phyloP scores from a whole-genome alignment of 2,329 filamentous ascomycete species.

The Zymoseptoria pseudotritici region DNA sequence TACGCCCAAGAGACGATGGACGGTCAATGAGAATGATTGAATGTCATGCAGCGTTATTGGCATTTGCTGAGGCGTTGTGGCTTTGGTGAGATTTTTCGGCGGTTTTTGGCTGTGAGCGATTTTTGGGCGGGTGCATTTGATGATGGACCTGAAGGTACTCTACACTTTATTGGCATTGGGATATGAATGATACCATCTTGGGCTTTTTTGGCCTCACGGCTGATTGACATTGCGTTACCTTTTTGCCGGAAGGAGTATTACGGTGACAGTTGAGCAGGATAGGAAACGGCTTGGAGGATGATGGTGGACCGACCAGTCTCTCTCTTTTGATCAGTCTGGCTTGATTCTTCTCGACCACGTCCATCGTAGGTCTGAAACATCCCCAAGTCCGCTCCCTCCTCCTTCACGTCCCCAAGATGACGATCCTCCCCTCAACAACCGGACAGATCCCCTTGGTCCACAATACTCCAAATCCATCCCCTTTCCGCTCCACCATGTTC shows the following conservation, averaged over 20 bases:
- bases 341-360: background rate
- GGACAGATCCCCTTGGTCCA: conserved; percentile 81
- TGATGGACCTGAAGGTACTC: background rate
- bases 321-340: background rate
- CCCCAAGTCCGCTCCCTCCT: background rate
- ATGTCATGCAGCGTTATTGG: background rate
- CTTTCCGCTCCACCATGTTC: conserved; percentile 46
- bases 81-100: background rate
- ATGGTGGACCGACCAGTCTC: too few relatives aligned
- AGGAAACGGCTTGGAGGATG: too few relatives aligned
- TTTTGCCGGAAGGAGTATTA: too few relatives aligned
- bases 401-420: conserved; percentile 8
- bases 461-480: conserved; percentile 54
- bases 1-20: conserved; percentile 18
- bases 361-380: background rate
- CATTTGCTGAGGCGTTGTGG: background rate
- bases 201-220: too few relatives aligned
- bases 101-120: background rate
- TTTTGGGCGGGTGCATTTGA: background rate
- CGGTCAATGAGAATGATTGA: conserved; percentile 16
- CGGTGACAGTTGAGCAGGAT: too few relatives aligned
- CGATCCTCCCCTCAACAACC: conserved; percentile 67
- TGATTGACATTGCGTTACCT: too few relatives aligned
- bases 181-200: background rate
- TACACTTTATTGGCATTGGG: background rate